Percentiles rank a stretch among this genome's conserved stretches.
These are phyloP conservation scores for Candida krabiensis DNA, from an alignment of 805 yeast species.

Conservation along the genomic window DNA sequence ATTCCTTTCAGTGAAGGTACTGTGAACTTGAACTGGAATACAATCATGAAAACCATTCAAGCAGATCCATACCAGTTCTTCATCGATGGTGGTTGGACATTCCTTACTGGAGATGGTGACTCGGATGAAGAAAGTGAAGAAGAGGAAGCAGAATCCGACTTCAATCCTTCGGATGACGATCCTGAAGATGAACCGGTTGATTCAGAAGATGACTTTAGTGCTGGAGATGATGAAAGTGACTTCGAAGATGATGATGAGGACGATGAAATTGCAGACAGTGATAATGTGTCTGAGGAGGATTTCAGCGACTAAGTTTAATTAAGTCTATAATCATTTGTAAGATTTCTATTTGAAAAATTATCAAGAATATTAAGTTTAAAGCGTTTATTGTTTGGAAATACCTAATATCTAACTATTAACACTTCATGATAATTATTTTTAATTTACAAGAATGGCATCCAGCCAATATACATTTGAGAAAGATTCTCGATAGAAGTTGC, in stretches of 20 bases:
- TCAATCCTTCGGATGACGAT: constrained; percentile 63
- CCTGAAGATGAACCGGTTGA: constrained; percentile 54
- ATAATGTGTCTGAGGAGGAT: constrained; percentile 30
- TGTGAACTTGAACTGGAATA: constrained; percentile 92
- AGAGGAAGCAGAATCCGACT: constrained; percentile 64
- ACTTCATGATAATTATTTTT: constrained; percentile 1
- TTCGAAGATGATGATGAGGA: constrained; percentile 29
- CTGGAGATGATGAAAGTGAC: constrained; percentile 22
- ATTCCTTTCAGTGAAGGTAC: constrained; percentile 94
- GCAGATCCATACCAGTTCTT: constrained; percentile 95
- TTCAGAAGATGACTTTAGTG: constrained; percentile 31
- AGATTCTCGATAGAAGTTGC: constrained; percentile 73
- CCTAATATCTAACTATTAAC: too few species aligned
- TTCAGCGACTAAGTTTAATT: constrained; percentile 26
- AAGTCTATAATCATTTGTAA: constrained; percentile 1
- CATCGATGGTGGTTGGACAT: constrained; percentile 93
- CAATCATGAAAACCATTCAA: constrained; percentile 90
- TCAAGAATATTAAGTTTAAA: too few species aligned
- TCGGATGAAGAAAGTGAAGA: constrained; percentile 68
- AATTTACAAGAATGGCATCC: constrained; percentile 70
- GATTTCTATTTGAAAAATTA: too few species aligned
- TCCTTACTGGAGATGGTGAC: constrained; percentile 86
- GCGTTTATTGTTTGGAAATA: too few species aligned
- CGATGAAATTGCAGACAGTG: constrained; percentile 29
- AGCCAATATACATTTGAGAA: constrained; percentile 89